Evolutionary conservation across 768 basidiomycete genomes (phyloP), one percentile per base, ranked within the genome.

Genomic region (Rossbeevera mucosa): DNA sequence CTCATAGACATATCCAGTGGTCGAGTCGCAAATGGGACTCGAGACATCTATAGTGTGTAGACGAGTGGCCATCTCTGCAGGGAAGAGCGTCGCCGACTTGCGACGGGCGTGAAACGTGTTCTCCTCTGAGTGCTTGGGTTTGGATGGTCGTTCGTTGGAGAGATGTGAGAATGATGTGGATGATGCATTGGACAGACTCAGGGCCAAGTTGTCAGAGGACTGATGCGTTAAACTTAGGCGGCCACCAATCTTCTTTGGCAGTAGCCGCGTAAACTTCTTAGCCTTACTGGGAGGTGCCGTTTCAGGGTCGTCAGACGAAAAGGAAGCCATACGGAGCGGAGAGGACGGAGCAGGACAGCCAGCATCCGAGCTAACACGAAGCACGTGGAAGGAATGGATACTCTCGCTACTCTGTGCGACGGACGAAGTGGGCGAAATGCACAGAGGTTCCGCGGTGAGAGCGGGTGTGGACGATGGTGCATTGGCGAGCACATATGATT

Each of bases 71-170:
- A 68, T 47, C 48, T 67, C 64, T 43, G 59, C 57, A 2, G 67
- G 67, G 31, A 71, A 69, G 52, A 69, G 56, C 5, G 64, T 68
- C 24, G 65, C 58, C 49, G 68, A 69, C 60, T 69, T 69, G 51
- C 69, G 67, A 48, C 69, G 68, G 16, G 68, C 59, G 51, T 71
- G 69, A 28, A 69, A 69, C 2, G 64, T 71, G 56, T 70, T 69
- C 59, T 64, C 62, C 48, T 68, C 65, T 40, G 62, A 61, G 33
- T 56, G 60, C 45, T 62, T 69, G 36, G 58, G 44, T 26, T 59
- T 68, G 41, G 61, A 47, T 25, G 64, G 26, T 12, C 63, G 65
- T 50, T 65, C 67, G 12, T 42, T 42, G 21, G 61, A 44, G 28
- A 46, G 58, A 44, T 51, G 63, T 25, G 60, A 64, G 31, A 69